phyloP scores from a whole-genome alignment of 148 eudicot genomes.

The Vaccinium corymbosum region DNA sequence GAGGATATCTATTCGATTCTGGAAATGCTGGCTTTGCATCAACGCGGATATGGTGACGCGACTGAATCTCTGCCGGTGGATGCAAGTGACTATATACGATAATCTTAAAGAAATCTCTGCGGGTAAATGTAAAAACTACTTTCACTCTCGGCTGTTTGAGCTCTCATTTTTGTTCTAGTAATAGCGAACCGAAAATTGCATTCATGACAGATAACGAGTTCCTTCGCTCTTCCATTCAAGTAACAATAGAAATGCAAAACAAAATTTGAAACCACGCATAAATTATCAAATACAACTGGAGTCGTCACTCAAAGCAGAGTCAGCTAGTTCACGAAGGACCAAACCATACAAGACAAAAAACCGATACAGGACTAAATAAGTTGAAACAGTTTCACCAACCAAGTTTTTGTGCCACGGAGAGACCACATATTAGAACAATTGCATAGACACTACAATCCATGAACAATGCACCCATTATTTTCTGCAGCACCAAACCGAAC shows the following conservation, averaged over 20 bases:
- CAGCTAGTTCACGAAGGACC: constrained; percentile 1
- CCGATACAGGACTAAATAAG: background rate
- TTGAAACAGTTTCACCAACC: constrained; percentile 15
- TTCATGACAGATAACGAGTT: background rate
- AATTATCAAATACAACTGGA: background rate
- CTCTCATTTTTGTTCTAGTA: background rate
- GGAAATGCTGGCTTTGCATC: constrained; percentile 27
- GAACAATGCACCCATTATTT: constrained; percentile 47
- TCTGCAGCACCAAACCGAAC: constrained; percentile 58
- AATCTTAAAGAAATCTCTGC: background rate
- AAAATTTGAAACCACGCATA: background rate
- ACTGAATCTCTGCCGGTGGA: constrained; percentile 10
- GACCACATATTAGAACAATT: constrained; percentile 50
- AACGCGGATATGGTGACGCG: background rate
- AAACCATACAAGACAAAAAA: background rate
- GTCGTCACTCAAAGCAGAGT: background rate
- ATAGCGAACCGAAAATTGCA: background rate
- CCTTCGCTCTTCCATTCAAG: background rate
- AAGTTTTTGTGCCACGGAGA: constrained; percentile 38
- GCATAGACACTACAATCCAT: constrained; percentile 69
- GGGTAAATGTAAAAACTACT: background rate
- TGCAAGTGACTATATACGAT: background rate
- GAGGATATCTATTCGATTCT: constrained; percentile 19
- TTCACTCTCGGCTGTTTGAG: background rate
- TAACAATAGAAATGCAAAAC: background rate